phyloP scores from a whole-genome alignment of 108 stramenopile species.

The Poteriospumella lacustris region DNA sequence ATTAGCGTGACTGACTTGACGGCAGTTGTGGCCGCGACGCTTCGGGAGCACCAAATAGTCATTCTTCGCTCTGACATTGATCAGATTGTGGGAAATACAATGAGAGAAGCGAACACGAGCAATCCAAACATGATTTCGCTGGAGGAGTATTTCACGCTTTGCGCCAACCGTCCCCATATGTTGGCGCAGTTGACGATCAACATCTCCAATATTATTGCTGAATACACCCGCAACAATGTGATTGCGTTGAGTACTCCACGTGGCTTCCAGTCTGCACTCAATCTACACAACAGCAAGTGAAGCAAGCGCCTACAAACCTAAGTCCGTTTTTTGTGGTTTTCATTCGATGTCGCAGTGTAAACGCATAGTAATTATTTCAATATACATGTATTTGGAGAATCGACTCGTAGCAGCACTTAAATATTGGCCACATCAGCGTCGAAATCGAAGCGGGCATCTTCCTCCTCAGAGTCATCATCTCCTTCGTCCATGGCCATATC shows the following conservation, averaged over 20 bases:
- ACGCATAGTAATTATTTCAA: no score
- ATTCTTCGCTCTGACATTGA: constrained; percentile 13
- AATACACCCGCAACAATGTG: not conserved
- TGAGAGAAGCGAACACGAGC: not conserved
- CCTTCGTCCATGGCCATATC: constrained; percentile 95
- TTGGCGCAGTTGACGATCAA: constrained; percentile 4
- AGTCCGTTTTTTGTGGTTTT: no score
- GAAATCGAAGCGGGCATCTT: constrained; percentile 28
- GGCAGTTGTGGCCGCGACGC: constrained; percentile 17
- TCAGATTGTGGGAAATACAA: not conserved
- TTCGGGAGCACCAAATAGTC: constrained; percentile 20
- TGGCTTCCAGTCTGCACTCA: no score
- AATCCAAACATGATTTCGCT: not conserved
- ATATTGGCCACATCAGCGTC: no score
- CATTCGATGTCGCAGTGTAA: no score
- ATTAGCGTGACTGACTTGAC: not conserved
- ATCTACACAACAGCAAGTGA: no score
- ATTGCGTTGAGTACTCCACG: not conserved
- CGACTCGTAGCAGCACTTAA: no score
- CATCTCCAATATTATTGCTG: constrained; percentile 23
- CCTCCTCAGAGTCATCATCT: constrained; percentile 17
- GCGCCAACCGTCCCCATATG: not conserved
- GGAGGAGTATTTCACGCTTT: not conserved
- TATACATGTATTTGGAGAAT: no score
- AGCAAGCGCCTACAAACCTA: no score